Conservation (phyloP, 176 grass and related monocot genomes). For the Carex scoparia region DNA sequence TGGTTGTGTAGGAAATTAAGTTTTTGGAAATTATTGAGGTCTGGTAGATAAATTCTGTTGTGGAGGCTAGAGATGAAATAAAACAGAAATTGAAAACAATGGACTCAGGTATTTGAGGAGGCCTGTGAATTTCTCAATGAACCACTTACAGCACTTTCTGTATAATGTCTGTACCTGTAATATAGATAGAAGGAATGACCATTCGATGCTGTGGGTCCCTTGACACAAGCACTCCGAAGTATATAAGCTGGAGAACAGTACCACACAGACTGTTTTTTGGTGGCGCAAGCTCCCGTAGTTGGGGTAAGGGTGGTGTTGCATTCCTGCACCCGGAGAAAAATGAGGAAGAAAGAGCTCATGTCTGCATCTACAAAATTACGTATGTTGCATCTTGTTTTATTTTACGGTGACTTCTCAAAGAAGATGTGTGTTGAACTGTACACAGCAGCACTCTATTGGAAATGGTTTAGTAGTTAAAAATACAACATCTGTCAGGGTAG, state of each 20-base stretch:
- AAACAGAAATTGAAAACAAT: not conserved
- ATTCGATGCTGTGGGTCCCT: conserved; percentile 53
- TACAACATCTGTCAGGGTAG: not conserved
- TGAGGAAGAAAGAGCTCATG: conserved; percentile 46
- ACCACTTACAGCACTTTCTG: not conserved
- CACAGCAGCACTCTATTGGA: not conserved
- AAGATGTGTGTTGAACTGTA: not conserved
- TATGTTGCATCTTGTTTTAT: conserved; percentile 30
- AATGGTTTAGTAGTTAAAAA: not conserved
- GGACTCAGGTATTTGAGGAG: not conserved
- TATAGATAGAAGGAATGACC: conserved; percentile 75
- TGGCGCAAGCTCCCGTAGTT: conserved; percentile 45
- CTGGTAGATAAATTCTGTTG: not conserved
- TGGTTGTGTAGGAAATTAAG: not conserved
- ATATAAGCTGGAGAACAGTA: conserved; percentile 65
- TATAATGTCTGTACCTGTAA: conserved; percentile 6
- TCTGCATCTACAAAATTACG: conserved; percentile 98
- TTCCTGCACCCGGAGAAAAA: conserved; percentile 71
- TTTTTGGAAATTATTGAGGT: not conserved
- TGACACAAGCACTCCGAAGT: conserved; percentile 59
- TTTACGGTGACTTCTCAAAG: not conserved
- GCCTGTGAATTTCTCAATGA: not conserved
- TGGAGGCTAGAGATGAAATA: not conserved
- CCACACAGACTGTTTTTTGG: conserved; percentile 83
- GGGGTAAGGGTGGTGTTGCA: conserved; percentile 87